Base-by-base conservation (phyloP, 805 yeast genomes). In the Cyberlindnera sargentensis region DNA sequence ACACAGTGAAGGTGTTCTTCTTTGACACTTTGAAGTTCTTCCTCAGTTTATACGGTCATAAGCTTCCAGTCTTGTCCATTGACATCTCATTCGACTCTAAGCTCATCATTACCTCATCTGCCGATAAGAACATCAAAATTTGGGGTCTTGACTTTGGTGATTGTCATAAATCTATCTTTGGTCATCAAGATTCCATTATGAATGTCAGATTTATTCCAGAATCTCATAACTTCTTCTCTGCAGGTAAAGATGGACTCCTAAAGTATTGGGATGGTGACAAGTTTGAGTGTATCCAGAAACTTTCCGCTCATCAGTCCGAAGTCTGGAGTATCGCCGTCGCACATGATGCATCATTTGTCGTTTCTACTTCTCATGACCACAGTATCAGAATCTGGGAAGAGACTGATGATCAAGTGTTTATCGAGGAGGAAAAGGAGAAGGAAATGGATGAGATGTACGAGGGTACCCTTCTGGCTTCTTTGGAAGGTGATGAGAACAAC, bases 111-210 rank as follows among this genome's bases (percentile, higher is more conserved):
- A 87, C 98, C 0, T 86, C 96, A 4, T 88, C 97, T 1, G 99
- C 99, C 0, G 99, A 93, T 66, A 93, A 93, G 64, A 93, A 93
- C 64, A 86, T 93, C 60, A 89, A 95, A 66, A 84, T 93, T 45
- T 93, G 99, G 99, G 99, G 99, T 41, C 69, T 93, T 46, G 99
- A 93, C 63, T 93, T 93, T 65, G 99, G 99, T 65, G 99, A 93
- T 65, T 93, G 99, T 71, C 99, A 93, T 64, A 84, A 84, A 61
- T 91, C 98, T 2, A 78, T 93, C 27, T 93, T 93, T 63, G 99
- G 95, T 1, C 99, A 93, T 62, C 95, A 89, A 58, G 99, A 93
- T 62, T 83, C 96, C 3, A 86, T 93, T 46, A 87, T 91, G 95
- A 73, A 75, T 50, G 95, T 91, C 29, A 75, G 70, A 47, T 93